Base-by-base conservation (phyloP, 2,329 filamentous ascomycete species). In the Talaromyces verruculosus region DNA sequence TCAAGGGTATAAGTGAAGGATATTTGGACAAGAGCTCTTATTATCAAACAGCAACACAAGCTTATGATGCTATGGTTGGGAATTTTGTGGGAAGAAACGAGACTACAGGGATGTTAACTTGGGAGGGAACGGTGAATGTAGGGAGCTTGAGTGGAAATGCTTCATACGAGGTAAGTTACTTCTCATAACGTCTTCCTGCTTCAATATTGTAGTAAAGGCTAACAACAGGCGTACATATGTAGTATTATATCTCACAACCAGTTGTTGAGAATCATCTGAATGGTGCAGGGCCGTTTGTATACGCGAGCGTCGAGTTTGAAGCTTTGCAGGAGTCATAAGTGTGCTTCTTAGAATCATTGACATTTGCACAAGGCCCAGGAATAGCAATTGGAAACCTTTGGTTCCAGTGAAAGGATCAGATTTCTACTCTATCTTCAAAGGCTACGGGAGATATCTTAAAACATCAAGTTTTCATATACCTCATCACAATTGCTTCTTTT, bases 231-330 rank as follows among this genome's bases (percentile, higher is more conserved):
- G 11, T 25, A 25, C 25, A 25, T 25, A 25, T 25, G 25, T 6
- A 55, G 51, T 55, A 55, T 13, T 55, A 55, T 10, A 53, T 53
- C 17, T 53, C 49, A 51, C 51, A 55, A 10, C 17, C 30, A 35
- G 28, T 33, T 22, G 51, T 55, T 55, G 51, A 55, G 10, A 55
- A 55, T 37, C 51, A 55, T 22, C 28, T 55, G 30, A 22, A 55
- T 35, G 30, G 30, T n/a, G n/a, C 30, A 55, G 51, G 51, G 51
- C 51, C 51, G 17, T 55, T 55, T 55, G 51, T 55, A 35, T 55
- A 55, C 17, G 51, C 51, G 17, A 55, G 25, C 33, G 25, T n/a
- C 15, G 49, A 33, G 25, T 53, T 53, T 33, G 49, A 53, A 53
- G 47, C 47, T 28, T 51, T 51, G 22, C 22, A 51, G 22, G 17